Evolutionary conservation across 352 stramenopile species (phyloP).

Genomic region (Pythium volutum): DNA sequence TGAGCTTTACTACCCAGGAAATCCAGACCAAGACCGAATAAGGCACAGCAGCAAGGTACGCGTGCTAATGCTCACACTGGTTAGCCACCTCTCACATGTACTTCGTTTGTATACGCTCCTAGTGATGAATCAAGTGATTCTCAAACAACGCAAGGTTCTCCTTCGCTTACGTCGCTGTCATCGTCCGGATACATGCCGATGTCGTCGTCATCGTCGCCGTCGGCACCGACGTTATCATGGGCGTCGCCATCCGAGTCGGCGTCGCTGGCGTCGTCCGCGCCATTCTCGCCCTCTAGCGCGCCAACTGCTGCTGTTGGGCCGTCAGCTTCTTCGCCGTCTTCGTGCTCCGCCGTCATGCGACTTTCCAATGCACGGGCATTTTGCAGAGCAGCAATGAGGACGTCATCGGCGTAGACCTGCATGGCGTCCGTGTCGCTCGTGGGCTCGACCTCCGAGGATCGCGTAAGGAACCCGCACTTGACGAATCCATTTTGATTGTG

Average conservation of each 20-base stretch:
- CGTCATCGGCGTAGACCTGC: not conserved
- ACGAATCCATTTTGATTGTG: conserved; percentile 9
- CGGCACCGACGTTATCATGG: not conserved
- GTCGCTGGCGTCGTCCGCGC: not conserved
- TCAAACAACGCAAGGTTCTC: too few relatives aligned
- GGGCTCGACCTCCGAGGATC: not conserved
- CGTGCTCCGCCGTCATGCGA: too few relatives aligned
- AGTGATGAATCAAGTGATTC: not conserved
- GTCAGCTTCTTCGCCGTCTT: too few relatives aligned
- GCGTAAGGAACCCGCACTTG: not conserved
- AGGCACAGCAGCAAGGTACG: not conserved
- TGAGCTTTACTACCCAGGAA: too few relatives aligned
- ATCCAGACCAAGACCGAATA: too few relatives aligned
- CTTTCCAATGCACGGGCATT: too few relatives aligned
- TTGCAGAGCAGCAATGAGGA: not conserved
- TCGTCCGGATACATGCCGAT: conserved; percentile 3
- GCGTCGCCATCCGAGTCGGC: not conserved
- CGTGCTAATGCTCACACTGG: not conserved
- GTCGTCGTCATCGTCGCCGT: not conserved
- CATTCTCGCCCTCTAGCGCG: not conserved
- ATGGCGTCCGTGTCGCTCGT: not conserved
- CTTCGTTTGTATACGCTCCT: conserved; percentile 4
- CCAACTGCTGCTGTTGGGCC: too few relatives aligned
- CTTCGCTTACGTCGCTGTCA: not conserved
- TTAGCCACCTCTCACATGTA: not conserved